These are phyloP conservation scores for Tympanopsis confertula DNA, from an alignment of 2,329 filamentous ascomycete genomes.

Conservation along the genomic window DNA sequence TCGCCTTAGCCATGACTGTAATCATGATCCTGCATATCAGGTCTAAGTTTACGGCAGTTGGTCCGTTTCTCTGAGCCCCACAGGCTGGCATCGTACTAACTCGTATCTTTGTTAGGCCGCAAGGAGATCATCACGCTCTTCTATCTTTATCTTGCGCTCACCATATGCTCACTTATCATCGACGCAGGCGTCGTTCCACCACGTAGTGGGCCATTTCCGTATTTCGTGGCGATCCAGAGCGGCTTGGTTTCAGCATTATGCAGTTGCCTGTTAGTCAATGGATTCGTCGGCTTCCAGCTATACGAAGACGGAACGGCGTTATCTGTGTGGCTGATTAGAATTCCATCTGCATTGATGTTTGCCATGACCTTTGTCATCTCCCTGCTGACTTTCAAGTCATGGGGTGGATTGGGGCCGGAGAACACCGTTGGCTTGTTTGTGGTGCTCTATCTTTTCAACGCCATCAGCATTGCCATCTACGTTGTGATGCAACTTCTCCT, in stretches of 20 bases:
- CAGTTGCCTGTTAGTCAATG: conserved; percentile 86
- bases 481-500: conserved; percentile 78
- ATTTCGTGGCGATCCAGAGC: conserved; percentile 80
- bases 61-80: conserved; percentile 37
- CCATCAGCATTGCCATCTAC: conserved; percentile 75
- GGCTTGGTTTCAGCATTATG: conserved; percentile 77
- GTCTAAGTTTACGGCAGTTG: conserved; percentile 95
- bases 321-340: conserved; percentile 82
- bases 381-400: conserved; percentile 83
- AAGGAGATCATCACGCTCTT: conserved; percentile 79
- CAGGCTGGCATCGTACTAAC: not conserved
- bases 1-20: conserved; percentile 80
- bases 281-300: conserved; percentile 94
- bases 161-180: conserved; percentile 76
- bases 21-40: conserved; percentile 96
- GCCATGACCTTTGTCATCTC: conserved; percentile 76
- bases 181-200: conserved; percentile 88
- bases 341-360: conserved; percentile 71
- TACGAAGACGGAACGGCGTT: conserved; percentile 94
- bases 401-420: conserved; percentile 72
- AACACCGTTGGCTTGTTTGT: conserved; percentile 85
- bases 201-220: conserved; percentile 68
- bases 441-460: conserved; percentile 83
- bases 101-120: conserved; percentile 26
- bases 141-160: conserved; percentile 88